phyloP scores from a whole-genome alignment of 176 grass and related monocot species.

The Triticum dicoccoides region DNA sequence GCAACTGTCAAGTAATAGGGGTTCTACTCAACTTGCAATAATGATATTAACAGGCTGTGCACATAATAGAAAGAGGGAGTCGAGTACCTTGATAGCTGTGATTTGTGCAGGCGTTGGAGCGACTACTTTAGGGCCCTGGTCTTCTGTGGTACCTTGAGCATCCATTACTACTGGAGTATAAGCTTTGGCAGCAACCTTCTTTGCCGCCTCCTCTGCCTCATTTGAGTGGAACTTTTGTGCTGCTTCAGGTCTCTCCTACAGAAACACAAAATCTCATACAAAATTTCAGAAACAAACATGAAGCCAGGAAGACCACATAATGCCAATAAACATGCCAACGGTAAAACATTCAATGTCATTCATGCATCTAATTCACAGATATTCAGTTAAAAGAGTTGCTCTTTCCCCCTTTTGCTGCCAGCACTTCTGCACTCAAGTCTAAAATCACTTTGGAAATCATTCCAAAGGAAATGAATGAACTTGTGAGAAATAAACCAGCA shows the following conservation, averaged over 20 bases:
- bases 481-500: conserved; percentile 41
- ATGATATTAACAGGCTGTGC: not conserved
- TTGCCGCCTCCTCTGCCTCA: conserved; percentile 82
- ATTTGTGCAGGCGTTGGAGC: conserved; percentile 89
- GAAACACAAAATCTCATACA: conserved; percentile 27
- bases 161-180: conserved; percentile 52
- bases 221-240: conserved; percentile 72
- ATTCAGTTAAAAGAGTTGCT: conserved; percentile 24
- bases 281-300: conserved; percentile 21
- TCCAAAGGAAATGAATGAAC: conserved; percentile 38
- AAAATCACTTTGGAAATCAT: conserved; percentile 43
- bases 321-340: not conserved
- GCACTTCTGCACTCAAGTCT: conserved; percentile 32
- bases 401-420: conserved; percentile 41
- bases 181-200: conserved; percentile 79
- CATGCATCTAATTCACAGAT: conserved; percentile 27
- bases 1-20: not conserved
- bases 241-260: conserved; percentile 87
- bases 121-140: conserved; percentile 68
- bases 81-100: conserved; percentile 89
- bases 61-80: not conserved
- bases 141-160: conserved; percentile 38
- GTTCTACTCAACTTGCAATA: not conserved
- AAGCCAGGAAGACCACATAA: not conserved
- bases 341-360: conserved; percentile 21